phyloP scores from a whole-genome alignment of 345 rosid genomes.

The Rhodamnia argentea region DNA sequence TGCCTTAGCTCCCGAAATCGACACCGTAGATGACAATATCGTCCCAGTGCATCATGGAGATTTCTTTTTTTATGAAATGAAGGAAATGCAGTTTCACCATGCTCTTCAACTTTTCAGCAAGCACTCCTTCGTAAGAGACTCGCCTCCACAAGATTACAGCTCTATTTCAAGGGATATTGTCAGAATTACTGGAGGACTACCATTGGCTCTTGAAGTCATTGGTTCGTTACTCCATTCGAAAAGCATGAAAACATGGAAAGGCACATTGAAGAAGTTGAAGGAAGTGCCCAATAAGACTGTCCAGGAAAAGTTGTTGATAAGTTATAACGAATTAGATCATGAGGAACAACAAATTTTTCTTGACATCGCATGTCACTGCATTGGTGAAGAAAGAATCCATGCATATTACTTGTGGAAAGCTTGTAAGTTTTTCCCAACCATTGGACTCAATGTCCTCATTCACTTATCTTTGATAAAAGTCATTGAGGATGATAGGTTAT shows the following conservation, averaged over 20 bases:
- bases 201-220: not conserved
- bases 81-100: not conserved
- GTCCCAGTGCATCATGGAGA: rapidly evolving
- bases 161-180: not conserved
- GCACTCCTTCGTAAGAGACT: not conserved
- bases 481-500: not conserved
- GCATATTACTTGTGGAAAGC: not conserved
- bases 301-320: not conserved
- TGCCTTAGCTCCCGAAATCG: rapidly evolving
- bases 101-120: not conserved
- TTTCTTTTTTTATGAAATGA: not conserved
- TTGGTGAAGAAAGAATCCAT: not conserved
- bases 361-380: not conserved
- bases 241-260: not conserved
- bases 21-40: not conserved
- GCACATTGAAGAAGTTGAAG: not conserved
- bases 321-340: not conserved
- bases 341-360: not conserved
- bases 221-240: not conserved
- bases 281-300: not conserved
- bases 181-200: not conserved
- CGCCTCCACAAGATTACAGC: not conserved
- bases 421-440: not conserved
- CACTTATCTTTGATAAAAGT: not conserved
- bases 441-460: not conserved